Base-by-base conservation (phyloP, 805 yeast species). In the Kuraishia ogatae region DNA sequence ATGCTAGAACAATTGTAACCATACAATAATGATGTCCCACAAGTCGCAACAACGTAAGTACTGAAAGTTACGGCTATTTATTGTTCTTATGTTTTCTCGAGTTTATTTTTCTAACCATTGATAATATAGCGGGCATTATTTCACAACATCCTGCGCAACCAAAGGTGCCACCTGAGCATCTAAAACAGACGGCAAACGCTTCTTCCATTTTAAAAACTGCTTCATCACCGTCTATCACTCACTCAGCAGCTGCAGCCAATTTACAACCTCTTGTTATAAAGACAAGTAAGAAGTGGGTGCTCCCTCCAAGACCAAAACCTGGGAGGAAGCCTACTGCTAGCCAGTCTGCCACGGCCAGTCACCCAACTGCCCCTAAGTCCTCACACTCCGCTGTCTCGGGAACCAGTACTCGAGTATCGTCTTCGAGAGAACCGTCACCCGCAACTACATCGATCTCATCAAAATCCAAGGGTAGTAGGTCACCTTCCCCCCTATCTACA, bases 271-370 rank as follows among this genome's bases (percentile, higher is more conserved):
- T 66, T 48, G 65, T 64, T 51, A 75, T 77, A 54, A 81, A 77
- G 61, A 84, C 93, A 1, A 85, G 91, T 53, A 85, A 85, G 64
- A 84, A 82, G 64, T 89, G 94, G 92, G 91, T 86, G 7, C 71
- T 87, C 29, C 96, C 96, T 2, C 96, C 96, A 11, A 75, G 94
- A 60, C 94, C 96, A 24, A 85, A 87, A 60, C 87, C 88, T 0
- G 88, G 87, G 21, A 71, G 84, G 53, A 81, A 81, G 60, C 84
- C 83, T 2, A 65, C 68, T 17, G 28, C 49, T 3, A 21, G 8
- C 22, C 54, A 50, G 23, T 26, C 39, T 7, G 22, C 46, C 20
- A n/a, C 46, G 19, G 24, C 35, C 10, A 4, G 28, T 24, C 50
- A 48, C 35, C 2, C 49, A 6, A n/a, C 19, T 7, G 21, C 49